Evolutionary conservation across 495 filamentous ascomycete species (phyloP), one percentile per base, ranked within the genome.

Genomic region (Aspergillus ostianus): DNA sequence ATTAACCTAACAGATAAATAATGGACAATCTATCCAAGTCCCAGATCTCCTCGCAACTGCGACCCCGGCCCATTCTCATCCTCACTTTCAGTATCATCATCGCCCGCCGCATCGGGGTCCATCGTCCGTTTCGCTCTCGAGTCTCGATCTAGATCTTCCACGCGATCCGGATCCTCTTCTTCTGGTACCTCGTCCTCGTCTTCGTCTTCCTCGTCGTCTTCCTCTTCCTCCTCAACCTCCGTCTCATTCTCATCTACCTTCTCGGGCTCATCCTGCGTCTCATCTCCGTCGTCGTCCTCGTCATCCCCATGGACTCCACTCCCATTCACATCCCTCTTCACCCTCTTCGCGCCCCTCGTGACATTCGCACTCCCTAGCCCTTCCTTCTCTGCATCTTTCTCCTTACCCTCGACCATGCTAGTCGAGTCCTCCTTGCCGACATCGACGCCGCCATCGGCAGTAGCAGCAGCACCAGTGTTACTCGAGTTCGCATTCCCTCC

Each of bases 101-200:
- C 66, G 5, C 59, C 67, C 30, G 67, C 74, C 50, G 67, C 75
- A 60, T 77, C 79, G 32, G 76, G 75, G 54, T 77, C 72, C 63
- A 68, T 71, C 61, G 55, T 67, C 30, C 60, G 70, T 44, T 49
- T 68, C 20, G 61, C 59, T 9, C 68, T 59, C 46, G 67, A 52
- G 49, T 66, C 62, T 9, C 58, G 61, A 68, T 85, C 83, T 56
- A 84, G 75, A 69, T 83, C 79, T 67, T 90, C 87, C 36, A 88
- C 78, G 17, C 85, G 85, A 65, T 89, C 85, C 62, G 89, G 82
- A 58, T 86, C 82, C 18, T 88, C 82, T 27, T 79, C 79, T 18
- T 68, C 67, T 6, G 64, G 53, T 20, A 76, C 77, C 17, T 78
- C 76, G 7, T 73, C 70, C 2, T 70, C 76, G 7, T 74, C 74